Percentiles rank a stretch among this genome's conserved stretches.
Evolutionary conservation across 306 rosid species (phyloP).

Genomic region (Benincasa hispida): DNA sequence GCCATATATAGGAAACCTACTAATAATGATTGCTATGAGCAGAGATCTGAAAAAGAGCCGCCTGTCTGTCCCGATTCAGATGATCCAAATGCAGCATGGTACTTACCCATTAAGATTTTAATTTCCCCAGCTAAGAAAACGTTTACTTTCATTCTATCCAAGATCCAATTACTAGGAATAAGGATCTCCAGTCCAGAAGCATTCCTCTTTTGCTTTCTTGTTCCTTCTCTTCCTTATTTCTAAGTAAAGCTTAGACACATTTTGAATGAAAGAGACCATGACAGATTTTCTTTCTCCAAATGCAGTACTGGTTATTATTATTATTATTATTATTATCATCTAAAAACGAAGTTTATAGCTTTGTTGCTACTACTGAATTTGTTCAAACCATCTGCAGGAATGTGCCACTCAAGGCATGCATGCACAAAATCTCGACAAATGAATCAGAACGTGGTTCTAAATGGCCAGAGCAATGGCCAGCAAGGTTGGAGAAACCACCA

Average conservation of each 20-base stretch:
- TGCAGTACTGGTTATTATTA: background rate
- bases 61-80: slow-evolving; percentile 61
- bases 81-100: slow-evolving; percentile 93
- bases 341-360: background rate
- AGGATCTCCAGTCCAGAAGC: background rate
- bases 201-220: background rate
- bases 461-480: slow-evolving; percentile 91
- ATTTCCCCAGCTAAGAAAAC: background rate
- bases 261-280: background rate
- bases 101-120: slow-evolving; percentile 4
- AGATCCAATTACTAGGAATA: background rate
- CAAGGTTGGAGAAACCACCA: slow-evolving; percentile 63
- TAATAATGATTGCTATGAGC: slow-evolving; percentile 77
- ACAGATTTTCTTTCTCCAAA: background rate
- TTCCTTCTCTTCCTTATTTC: background rate
- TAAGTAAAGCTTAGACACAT: background rate
- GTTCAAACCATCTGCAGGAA: slow-evolving; percentile 40
- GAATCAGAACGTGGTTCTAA: slow-evolving; percentile 59
- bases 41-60: slow-evolving; percentile 54
- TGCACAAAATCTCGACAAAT: slow-evolving; percentile 68
- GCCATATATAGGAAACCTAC: slow-evolving; percentile 76
- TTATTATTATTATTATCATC: too few relatives aligned
- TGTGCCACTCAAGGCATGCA: slow-evolving; percentile 71
- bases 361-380: slow-evolving; percentile 10
- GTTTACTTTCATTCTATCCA: background rate